Base-by-base conservation (phyloP, 805 yeast genomes). In the Saccharomycopsis malanga region DNA sequence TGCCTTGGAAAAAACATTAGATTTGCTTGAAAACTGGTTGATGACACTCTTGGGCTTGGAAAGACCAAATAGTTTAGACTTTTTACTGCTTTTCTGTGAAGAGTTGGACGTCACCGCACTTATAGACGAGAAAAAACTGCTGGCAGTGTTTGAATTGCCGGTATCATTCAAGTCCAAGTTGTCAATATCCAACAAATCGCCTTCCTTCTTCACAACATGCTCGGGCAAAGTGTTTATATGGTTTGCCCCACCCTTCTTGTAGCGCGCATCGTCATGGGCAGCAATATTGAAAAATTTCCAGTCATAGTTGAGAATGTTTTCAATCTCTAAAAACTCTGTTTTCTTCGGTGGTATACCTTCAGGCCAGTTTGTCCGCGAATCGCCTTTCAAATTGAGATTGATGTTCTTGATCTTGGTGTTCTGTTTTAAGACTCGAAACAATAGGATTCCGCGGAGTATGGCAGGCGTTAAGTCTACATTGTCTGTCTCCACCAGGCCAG, bases 311-410 rank as follows among this genome's bases (percentile, higher is more conserved):
- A 87, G 73, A 21, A 89, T 60, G 44, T 76, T 83, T 52, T 74
- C 76, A 20, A 73, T 62, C 56, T 93, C 98, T 29, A 64, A 62
- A 51, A 76, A 80, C 12, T 79, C 83, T 15, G 70, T 69, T 54
- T 80, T 79, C 60, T 83, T 86, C 0, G 97, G 96, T 0, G 98
- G 98, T 17, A 91, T 89, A 2, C 98, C 98, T 59, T 93, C 97
- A 2, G 97, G 97, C 96, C 97, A 89, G 52, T 89, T 96, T 0
- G 96, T 89, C 54, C 84, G 72, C 32, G 84, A 75, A 1, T 62
- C 59, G 1, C 96, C 97, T 44, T 72, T 71, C 56, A 89, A 78
- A 1, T 71, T 67, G 41, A 89, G 67, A 3, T 67, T 61, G 10
- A 89, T 76, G 17, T 74, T 61, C 61, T 83, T 86, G 51, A 89